These are phyloP conservation scores for Bocquillonia castaneifolia DNA, from an alignment of 441 rosid genomes.

Conservation along the genomic window DNA sequence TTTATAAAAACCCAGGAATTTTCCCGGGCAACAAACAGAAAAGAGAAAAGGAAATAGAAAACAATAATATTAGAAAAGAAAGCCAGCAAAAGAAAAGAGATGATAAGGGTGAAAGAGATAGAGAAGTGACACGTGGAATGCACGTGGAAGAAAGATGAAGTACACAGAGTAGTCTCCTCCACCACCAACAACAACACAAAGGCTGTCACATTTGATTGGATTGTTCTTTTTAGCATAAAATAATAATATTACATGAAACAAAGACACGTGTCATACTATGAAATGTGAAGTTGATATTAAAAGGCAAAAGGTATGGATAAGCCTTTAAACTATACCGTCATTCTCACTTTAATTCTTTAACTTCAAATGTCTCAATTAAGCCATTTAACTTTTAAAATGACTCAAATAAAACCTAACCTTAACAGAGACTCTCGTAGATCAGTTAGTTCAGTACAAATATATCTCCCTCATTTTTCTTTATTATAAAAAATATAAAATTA, in stretches of 20 bases:
- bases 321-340: too few relatives aligned
- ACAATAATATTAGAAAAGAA: background rate
- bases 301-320: too few relatives aligned
- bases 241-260: background rate
- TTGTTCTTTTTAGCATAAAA: background rate
- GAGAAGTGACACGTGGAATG: constrained; percentile 35
- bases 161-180: constrained; percentile 28
- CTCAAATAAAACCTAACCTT: too few relatives aligned
- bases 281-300: background rate
- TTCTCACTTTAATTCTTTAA: too few relatives aligned
- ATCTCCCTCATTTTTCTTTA: too few relatives aligned
- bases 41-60: background rate
- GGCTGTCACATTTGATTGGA: background rate
- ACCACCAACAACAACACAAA: background rate
- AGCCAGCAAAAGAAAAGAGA: background rate
- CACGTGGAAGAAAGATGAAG: constrained; percentile 28
- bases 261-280: constrained; percentile 30
- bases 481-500: too few relatives aligned
- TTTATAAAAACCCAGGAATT: background rate
- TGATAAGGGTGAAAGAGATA: background rate
- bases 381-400: too few relatives aligned
- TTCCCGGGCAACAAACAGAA: constrained; percentile 9
- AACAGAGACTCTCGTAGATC: too few relatives aligned
- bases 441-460: too few relatives aligned
- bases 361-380: too few relatives aligned